Evolutionary conservation across 257 asterid species (phyloP).

Genomic region (Solanum rostratum): DNA sequence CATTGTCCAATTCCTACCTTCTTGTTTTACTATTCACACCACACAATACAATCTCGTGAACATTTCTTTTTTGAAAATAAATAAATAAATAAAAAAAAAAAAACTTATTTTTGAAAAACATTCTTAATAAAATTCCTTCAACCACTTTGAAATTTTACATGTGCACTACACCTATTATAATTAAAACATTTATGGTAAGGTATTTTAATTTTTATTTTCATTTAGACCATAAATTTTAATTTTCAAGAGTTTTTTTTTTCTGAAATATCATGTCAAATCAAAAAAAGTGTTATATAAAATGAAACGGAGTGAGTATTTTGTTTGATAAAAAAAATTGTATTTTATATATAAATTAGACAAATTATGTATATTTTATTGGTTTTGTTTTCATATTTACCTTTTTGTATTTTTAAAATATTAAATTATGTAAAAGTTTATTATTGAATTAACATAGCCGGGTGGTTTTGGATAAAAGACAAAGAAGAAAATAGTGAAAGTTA

Average conservation of each 20-base stretch:
- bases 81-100: background rate
- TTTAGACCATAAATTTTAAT: background rate
- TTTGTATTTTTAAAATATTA: no score
- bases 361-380: background rate
- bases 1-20: background rate
- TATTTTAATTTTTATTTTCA: no score
- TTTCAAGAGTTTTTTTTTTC: no score
- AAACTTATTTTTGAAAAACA: background rate
- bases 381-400: background rate
- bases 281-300: no score
- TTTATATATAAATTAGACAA: no score
- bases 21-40: background rate
- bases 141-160: background rate
- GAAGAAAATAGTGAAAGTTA: background rate
- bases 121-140: background rate
- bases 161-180: background rate
- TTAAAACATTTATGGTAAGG: background rate
- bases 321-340: no score
- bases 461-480: background rate
- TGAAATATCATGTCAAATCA: no score
- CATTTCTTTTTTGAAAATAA: background rate
- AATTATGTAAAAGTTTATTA: background rate
- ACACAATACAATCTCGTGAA: constrained; percentile 1
- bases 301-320: no score
- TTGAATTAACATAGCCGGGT: background rate